Percentiles rank a stretch among this genome's conserved stretches.
phyloP scores from a whole-genome alignment of 331 rosid genomes.

The Quercus lobata region DNA sequence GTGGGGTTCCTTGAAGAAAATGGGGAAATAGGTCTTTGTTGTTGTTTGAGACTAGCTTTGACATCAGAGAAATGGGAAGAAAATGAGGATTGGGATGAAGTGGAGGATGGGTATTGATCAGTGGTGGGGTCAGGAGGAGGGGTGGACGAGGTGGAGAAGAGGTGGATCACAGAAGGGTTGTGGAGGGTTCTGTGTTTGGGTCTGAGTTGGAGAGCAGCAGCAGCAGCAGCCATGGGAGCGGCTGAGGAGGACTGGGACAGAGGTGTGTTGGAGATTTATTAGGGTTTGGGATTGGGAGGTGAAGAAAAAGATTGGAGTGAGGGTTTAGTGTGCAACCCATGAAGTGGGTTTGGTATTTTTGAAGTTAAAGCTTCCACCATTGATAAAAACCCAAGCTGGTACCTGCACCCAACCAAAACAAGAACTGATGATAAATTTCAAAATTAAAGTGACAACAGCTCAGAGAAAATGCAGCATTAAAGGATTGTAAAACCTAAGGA shows the following conservation, averaged over 20 bases:
- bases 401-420: too few species aligned
- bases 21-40: neutral
- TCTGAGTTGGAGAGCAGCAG: conserved; percentile 42
- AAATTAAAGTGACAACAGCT: too few species aligned
- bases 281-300: neutral
- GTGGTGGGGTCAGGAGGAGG: conserved; percentile 20
- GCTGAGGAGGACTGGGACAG: neutral
- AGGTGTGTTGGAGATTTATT: neutral
- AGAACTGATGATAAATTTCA: too few species aligned
- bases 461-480: too few species aligned
- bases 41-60: conserved; percentile 32
- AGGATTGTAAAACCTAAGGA: too few species aligned
- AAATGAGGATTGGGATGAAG: conserved; percentile 9
- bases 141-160: conserved; percentile 29
- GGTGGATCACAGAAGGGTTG: conserved; percentile 22
- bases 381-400: too few species aligned
- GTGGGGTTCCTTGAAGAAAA: too few species aligned
- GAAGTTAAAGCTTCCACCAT: neutral
- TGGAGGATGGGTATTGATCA: conserved; percentile 16
- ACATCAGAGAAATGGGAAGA: conserved; percentile 37
- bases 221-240: conserved; percentile 51
- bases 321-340: conserved; percentile 19
- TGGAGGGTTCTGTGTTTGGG: conserved; percentile 15
- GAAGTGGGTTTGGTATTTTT: neutral
- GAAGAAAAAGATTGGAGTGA: neutral